Evolutionary conservation across 1,284 basidiomycete species (phyloP), one percentile per base, ranked within the genome.

Genomic region (Golubevia pallescens): DNA sequence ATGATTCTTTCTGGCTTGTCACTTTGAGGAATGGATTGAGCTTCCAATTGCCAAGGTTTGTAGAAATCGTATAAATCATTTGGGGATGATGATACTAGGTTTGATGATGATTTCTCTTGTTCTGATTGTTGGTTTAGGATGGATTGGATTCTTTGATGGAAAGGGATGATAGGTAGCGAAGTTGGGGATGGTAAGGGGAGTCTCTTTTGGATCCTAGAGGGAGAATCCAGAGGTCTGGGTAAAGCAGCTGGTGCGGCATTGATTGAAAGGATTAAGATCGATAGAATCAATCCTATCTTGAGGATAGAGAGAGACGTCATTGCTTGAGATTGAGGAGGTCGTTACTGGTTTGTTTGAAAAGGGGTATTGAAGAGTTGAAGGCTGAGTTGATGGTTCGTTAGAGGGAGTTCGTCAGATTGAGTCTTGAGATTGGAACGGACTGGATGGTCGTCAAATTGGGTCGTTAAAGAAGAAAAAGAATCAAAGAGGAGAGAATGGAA

Each of bases 61-160:
- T 75, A 75, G 62, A 73, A 71, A 7, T 58, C 68, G 63, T 68
- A 72, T 13, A 77, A 32, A 19, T 77, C 72, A 58, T 77, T 66
- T 1, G 74, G 67, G 1, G 72, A 72, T 1, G 71, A 69, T n/a
- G n/a, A n/a, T n/a, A n/a, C n/a, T n/a, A n/a, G n/a, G 10, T 28
- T 56, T 56, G 20, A 21, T 56, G 20, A 10, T 7, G 6, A 5
- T 21, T 28, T 56, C 13, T 5, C 6, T 7, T 28, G 7, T 56
- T 4, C 5, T 56, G 54, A 56, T n/a, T n/a, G n/a, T n/a, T n/a
- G n/a, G 13, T 21, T 21, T 56, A 13, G 54, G 54, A 56, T 28
- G 7, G 24, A 56, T 6, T 6, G 24, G 6, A 38, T 4, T 38
- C 10, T 4, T 5, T 5, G 54, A 10, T 56, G 54, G 54, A 56